A percentile compares a stretch with the other conserved stretches of the same genome.
phyloP scores from a whole-genome alignment of 192 early-diverging fungal species.

The Lobosporangium transversale region DNA sequence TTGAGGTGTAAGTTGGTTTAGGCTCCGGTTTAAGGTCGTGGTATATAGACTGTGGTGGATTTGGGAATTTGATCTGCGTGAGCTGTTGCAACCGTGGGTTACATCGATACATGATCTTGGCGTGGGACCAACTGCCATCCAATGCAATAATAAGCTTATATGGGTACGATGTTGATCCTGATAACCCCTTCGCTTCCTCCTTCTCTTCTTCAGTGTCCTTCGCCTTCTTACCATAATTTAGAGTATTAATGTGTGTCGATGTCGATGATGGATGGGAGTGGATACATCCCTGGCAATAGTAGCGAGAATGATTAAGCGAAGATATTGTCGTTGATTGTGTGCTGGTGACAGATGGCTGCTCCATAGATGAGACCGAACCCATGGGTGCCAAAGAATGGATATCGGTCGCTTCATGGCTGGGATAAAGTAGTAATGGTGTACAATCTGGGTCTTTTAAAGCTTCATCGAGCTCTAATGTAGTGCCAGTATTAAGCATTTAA shows the following conservation, averaged over 20 bases:
- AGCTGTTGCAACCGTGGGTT: constrained; percentile 51
- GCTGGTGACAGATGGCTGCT: background rate
- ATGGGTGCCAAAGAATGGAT: constrained; percentile 12
- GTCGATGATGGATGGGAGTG: background rate
- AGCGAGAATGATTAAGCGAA: constrained; percentile 2
- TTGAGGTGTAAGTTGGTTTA: constrained; percentile 42
- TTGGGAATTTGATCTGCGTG: constrained; percentile 44
- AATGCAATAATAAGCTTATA: constrained; percentile 49
- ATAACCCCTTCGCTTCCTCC: background rate
- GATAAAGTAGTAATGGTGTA: constrained; percentile 40
- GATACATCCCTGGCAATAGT: constrained; percentile 24
- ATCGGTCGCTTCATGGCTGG: constrained; percentile 37
- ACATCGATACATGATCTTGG: constrained; percentile 52
- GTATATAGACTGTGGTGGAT: constrained; percentile 48
- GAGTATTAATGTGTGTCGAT: no score
- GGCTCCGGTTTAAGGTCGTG: constrained; percentile 51
- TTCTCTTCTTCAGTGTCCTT: background rate
- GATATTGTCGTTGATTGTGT: background rate
- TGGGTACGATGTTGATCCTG: constrained; percentile 11
- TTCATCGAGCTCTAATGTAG: constrained; percentile 37
- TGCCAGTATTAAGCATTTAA: background rate
- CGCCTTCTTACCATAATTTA: no score
- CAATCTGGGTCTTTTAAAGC: constrained; percentile 31
- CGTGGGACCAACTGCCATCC: constrained; percentile 54
- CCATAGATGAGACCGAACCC: no score